Evolutionary conservation across 2,329 filamentous ascomycete genomes (phyloP).

Genomic region (Colletotrichum sp.): DNA sequence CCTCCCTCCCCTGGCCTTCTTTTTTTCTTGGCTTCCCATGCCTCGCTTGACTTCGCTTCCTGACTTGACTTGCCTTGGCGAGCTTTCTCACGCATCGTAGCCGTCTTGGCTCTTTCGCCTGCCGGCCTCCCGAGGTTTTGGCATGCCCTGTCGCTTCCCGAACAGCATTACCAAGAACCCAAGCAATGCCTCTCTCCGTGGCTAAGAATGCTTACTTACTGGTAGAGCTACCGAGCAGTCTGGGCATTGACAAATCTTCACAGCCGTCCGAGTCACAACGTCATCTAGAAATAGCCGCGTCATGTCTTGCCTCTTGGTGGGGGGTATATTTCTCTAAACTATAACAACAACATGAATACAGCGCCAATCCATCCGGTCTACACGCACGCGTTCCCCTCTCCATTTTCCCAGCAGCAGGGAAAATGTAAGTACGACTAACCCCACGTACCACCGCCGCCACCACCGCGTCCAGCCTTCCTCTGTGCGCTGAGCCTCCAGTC

Average conservation of each 20-base stretch:
- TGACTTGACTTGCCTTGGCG: not conserved
- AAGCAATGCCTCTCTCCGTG: not conserved
- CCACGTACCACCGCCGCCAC: conserved; percentile 90
- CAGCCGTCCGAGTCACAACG: not conserved
- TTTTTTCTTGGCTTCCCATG: not conserved
- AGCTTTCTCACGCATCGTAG: not conserved
- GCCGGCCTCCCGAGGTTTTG: not conserved
- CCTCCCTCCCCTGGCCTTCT: not conserved
- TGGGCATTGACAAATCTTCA: not conserved
- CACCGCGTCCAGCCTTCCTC: conserved; percentile 80
- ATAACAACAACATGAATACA: not conserved
- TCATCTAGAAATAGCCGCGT: not conserved
- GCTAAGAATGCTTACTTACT: not conserved
- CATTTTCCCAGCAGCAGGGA: not conserved
- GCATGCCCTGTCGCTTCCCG: not conserved
- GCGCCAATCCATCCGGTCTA: not conserved
- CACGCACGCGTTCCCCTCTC: not conserved
- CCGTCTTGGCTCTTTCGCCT: not conserved
- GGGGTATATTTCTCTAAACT: not conserved
- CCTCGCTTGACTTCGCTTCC: not conserved
- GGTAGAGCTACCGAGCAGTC: not conserved
- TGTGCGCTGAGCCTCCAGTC: conserved; percentile 95
- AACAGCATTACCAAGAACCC: not conserved
- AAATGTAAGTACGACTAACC: conserved; percentile 52
- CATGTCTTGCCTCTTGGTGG: not conserved